Evolutionary conservation across 768 basidiomycete genomes (phyloP), one percentile per base, ranked within the genome.

Genomic region (Phylloporus rhodoxanthus): DNA sequence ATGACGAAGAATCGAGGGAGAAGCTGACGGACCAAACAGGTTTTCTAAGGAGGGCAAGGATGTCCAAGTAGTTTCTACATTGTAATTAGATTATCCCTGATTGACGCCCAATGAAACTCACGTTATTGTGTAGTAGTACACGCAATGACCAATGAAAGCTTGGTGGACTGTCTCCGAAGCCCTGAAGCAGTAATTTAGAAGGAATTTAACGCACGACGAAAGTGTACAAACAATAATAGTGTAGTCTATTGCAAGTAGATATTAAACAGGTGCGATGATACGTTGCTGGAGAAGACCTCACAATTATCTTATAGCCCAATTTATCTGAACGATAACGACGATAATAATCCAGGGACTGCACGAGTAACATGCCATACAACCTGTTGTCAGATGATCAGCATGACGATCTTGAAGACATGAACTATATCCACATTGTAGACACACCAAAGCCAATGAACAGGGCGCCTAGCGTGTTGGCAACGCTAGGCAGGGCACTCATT

Each of bases 381-480:
- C 73, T 74, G 58, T 42, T 29, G 32, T 32, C n/a, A n/a, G n/a
- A 74, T 57, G 42, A 63, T 70, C 55, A 73, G 52, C 10, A 2
- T 7, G 7, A 23, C 5, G 13, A 32, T 33, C 15, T 20, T 17
- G 32, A 23, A 28, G 17, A 40, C 8, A 34, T 21, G 26, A 17
- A 3, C 1, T 19, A 14, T 30, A 53, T 70, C 55, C 41, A 60
- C 72, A 63, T 42, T 34, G 63, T 57, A n/a, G 84, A 76, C 34
- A 72, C 64, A 1, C 75, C 72, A 52, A 81, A 82, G 28, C 84
- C 84, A 40, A 82, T 59, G 53, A 83, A 75, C 38, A 77, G 65
- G 15, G 82, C 81, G 30, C 84, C 84, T 14, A 85, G 72, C 1
- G 83, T 84, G 56, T 70, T 73, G 60, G 71, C 63, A 45, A 76